These are phyloP conservation scores for Daldinia childiae DNA, from an alignment of 495 filamentous ascomycete genomes.

Conservation along the genomic window DNA sequence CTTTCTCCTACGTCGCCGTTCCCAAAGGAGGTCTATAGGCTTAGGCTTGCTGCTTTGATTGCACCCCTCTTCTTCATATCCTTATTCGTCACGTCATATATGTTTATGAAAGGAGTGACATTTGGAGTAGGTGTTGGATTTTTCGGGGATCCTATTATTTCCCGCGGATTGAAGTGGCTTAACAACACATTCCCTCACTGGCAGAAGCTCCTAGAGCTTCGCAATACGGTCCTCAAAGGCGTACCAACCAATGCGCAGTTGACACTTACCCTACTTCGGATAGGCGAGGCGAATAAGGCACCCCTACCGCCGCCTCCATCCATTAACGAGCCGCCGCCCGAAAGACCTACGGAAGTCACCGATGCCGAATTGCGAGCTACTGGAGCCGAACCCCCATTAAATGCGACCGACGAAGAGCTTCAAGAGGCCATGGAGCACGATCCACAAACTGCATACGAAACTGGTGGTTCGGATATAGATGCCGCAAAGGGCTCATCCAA, in stretches of 20 bases:
- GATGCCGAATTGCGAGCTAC: slow-evolving; percentile 56
- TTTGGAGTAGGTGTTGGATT: slow-evolving; percentile 77
- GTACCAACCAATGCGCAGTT: slow-evolving; percentile 90
- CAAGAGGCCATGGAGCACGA: slow-evolving; percentile 56
- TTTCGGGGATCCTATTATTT: slow-evolving; percentile 81
- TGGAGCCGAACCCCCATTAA: slow-evolving; percentile 51
- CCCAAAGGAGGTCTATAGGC: slow-evolving; percentile 65
- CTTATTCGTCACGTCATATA: slow-evolving; percentile 73
- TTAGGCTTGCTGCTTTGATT: slow-evolving; percentile 71
- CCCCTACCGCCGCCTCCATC: slow-evolving; percentile 82
- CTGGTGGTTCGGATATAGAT: slow-evolving; percentile 61
- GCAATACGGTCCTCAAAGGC: slow-evolving; percentile 79
- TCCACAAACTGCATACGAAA: slow-evolving; percentile 42
- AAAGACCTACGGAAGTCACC: slow-evolving; percentile 57
- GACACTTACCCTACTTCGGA: slow-evolving; percentile 83
- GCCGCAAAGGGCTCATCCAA: slow-evolving; percentile 41
- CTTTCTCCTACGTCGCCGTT: slow-evolving; percentile 84
- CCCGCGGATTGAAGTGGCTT: slow-evolving; percentile 65
- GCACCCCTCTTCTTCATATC: slow-evolving; percentile 65
- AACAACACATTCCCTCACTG: slow-evolving; percentile 77
- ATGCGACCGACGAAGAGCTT: slow-evolving; percentile 56
- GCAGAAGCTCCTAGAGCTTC: slow-evolving; percentile 72
- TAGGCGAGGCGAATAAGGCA: slow-evolving; percentile 83
- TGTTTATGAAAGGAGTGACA: slow-evolving; percentile 73
- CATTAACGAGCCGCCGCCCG: slow-evolving; percentile 62